A percentile compares a stretch with the other conserved stretches of the same genome.
These are phyloP conservation scores for Candida sojae DNA, from an alignment of 1,139 yeast species.

Conservation along the genomic window DNA sequence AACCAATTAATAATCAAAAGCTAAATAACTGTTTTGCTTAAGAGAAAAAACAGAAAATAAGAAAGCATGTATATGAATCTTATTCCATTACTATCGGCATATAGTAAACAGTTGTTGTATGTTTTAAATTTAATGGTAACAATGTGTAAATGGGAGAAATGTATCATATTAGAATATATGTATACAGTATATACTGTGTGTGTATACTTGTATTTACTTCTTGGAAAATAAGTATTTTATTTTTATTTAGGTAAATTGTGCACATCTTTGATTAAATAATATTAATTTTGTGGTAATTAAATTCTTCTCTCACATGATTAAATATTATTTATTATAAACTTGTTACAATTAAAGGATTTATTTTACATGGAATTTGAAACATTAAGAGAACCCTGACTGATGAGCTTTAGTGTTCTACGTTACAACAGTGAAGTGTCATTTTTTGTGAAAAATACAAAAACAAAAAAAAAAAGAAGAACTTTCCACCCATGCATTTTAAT, in stretches of 20 bases:
- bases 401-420: neutral
- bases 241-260: neutral
- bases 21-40: neutral
- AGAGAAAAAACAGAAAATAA: no score
- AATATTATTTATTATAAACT: no score
- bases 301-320: no score
- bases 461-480: no score
- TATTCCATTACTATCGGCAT: neutral
- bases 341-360: no score
- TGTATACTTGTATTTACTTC: no score
- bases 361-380: neutral
- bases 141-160: neutral
- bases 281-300: no score
- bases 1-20: no score
- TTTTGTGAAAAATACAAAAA: no score
- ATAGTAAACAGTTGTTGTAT: neutral
- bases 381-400: constrained; percentile 1
- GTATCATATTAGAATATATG: neutral
- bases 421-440: neutral
- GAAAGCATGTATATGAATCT: no score
- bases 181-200: no score
- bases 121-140: neutral
- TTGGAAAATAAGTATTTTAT: neutral
- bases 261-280: neutral
- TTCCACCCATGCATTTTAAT: no score